Conservation (phyloP, 1,284 basidiomycete species). For the Pyrrhoderma noxium region DNA sequence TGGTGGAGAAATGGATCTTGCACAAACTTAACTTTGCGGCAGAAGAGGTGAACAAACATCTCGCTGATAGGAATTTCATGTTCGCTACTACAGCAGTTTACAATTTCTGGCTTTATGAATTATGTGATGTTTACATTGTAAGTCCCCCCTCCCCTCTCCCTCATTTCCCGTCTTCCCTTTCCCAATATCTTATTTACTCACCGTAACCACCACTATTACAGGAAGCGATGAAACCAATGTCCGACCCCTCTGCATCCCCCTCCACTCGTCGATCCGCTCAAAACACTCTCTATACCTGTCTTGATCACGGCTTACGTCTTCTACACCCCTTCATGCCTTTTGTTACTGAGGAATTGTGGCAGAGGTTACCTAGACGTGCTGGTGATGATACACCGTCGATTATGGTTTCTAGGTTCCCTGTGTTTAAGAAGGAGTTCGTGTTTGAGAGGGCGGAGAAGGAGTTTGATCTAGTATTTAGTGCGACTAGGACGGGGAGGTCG, state of each 20-base stretch:
- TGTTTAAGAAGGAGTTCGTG: slow-evolving; percentile 51
- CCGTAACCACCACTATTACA: too few relatives aligned
- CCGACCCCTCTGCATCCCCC: slow-evolving; percentile 64
- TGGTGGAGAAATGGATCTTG: slow-evolving; percentile 94
- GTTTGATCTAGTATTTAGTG: slow-evolving; percentile 84
- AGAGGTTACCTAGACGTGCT: slow-evolving; percentile 81
- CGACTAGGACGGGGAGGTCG: slow-evolving; percentile 76
- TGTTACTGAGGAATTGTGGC: slow-evolving; percentile 99
- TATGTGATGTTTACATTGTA: slow-evolving; percentile 98
- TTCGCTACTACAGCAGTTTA: slow-evolving; percentile 78
- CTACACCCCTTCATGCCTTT: slow-evolving; percentile 99
- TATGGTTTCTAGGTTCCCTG: slow-evolving; percentile 84
- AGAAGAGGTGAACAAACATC: slow-evolving; percentile 66
- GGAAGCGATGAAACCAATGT: slow-evolving; percentile 98
- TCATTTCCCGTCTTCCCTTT: too few relatives aligned
- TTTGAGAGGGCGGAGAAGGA: slow-evolving; percentile 73
- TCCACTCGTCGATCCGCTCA: slow-evolving; percentile 76
- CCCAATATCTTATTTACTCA: too few relatives aligned
- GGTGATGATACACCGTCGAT: slow-evolving; percentile 82
- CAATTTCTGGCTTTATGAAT: slow-evolving; percentile 97
- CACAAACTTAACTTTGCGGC: slow-evolving; percentile 89
- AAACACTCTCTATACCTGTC: slow-evolving; percentile 92
- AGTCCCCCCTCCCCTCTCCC: slow-evolving; percentile 24
- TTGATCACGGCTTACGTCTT: slow-evolving; percentile 85
- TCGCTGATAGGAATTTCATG: slow-evolving; percentile 89